Conservation (phyloP, 306 rosid genomes). For the Glycine soja region DNA sequence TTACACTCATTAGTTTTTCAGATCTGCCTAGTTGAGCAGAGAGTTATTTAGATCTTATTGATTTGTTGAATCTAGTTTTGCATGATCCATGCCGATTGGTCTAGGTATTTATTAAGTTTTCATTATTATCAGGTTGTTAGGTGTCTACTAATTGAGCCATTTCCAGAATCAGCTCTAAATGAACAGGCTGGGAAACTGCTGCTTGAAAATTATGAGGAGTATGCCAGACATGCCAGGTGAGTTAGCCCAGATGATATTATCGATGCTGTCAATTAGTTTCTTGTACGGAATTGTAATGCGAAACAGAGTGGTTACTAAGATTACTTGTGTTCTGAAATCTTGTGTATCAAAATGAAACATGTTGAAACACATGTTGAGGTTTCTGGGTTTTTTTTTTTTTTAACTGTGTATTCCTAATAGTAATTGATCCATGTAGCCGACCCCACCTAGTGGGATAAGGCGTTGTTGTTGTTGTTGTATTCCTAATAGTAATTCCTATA, state of each 20-base stretch:
- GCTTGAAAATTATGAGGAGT: constrained; percentile 93
- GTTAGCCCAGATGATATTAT: constrained; percentile 44
- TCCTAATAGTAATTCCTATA: background rate
- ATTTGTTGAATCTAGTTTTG: constrained; percentile 16
- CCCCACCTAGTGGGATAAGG: no score
- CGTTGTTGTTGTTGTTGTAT: no score
- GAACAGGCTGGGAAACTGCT: constrained; percentile 96
- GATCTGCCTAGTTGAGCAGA: background rate
- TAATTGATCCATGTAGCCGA: no score
- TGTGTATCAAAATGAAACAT: background rate
- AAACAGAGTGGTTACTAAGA: constrained; percentile 12
- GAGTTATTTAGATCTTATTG: constrained; percentile 9
- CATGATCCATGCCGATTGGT: background rate
- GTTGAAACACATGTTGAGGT: background rate
- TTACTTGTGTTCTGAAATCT: background rate
- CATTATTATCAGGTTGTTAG: constrained; percentile 80
- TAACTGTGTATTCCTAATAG: background rate
- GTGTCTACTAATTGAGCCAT: constrained; percentile 96
- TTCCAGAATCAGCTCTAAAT: constrained; percentile 97
- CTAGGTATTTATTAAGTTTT: constrained; percentile 4
- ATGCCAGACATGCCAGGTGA: constrained; percentile 98
- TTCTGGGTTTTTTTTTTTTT: background rate
- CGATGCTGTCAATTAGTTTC: constrained; percentile 8
- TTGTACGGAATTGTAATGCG: constrained; percentile 7
- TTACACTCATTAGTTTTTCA: background rate